Percentiles rank a stretch among this genome's conserved stretches.
Conservation (phyloP, 306 rosid species). For the Alnus rubra region DNA sequence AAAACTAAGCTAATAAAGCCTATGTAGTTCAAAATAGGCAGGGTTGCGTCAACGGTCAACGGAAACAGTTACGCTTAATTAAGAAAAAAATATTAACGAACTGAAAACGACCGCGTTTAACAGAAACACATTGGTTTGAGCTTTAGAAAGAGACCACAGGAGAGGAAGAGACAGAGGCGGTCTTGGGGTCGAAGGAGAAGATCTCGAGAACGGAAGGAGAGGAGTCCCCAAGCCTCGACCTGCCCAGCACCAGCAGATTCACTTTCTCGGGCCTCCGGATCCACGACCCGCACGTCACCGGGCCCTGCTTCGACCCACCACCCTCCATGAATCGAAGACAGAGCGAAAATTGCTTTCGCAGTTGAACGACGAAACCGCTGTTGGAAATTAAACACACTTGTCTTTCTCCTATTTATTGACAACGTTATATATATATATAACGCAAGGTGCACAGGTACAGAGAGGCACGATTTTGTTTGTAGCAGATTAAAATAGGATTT, state of each 20-base stretch:
- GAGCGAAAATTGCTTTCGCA: no score
- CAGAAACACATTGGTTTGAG: no score
- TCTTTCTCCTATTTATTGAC: no score
- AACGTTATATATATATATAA: no score
- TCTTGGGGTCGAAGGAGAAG: conserved; percentile 72
- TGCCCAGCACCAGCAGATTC: conserved; percentile 57
- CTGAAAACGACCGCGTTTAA: not conserved
- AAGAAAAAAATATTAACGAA: not conserved
- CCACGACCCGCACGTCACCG: conserved; percentile 84
- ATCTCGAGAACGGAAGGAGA: conserved; percentile 66
- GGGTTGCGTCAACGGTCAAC: not conserved
- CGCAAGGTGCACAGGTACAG: not conserved
- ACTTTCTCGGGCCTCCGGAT: conserved; percentile 84
- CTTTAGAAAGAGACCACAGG: conserved; percentile 58
- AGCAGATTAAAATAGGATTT: not conserved
- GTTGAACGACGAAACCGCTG: not conserved
- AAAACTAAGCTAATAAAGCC: not conserved
- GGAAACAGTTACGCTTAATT: not conserved
- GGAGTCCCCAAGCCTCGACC: conserved; percentile 54
- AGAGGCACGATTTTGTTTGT: not conserved
- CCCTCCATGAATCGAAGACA: conserved; percentile 69
- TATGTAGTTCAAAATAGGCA: not conserved
- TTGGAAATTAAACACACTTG: not conserved
- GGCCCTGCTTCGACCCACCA: conserved; percentile 63
- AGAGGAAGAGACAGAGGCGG: conserved; percentile 59